A percentile compares a stretch with the other conserved stretches of the same genome.
phyloP scores from a whole-genome alignment of 2,329 filamentous ascomycete genomes.

The Penicillium sp. region DNA sequence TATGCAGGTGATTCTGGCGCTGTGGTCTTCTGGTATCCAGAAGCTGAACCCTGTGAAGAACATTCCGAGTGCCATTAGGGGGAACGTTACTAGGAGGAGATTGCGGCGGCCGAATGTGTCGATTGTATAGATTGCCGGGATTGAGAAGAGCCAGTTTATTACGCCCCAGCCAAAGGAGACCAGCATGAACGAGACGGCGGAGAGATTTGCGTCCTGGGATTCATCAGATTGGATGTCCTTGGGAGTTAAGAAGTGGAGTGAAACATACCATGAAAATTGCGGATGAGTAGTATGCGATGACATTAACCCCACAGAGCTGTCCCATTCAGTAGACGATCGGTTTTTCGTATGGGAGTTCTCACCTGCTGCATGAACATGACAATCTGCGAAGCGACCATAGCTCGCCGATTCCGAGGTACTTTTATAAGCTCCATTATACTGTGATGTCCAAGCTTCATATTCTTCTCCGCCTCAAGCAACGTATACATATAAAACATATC shows the following conservation, averaged over 20 bases:
- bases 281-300: slow-evolving; percentile 62
- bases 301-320: slow-evolving; percentile 52
- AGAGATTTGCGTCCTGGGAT: slow-evolving; percentile 45
- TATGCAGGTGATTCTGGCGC: slow-evolving; percentile 43
- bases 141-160: slow-evolving; percentile 66
- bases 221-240: background rate
- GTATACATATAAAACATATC: slow-evolving; percentile 50
- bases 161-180: slow-evolving; percentile 63
- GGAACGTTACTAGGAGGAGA: slow-evolving; percentile 64
- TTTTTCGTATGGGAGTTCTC: slow-evolving; percentile 2
- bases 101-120: slow-evolving; percentile 68
- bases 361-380: slow-evolving; percentile 70
- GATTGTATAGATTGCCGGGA: slow-evolving; percentile 66
- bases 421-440: slow-evolving; percentile 60
- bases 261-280: slow-evolving; percentile 54
- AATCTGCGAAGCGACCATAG: slow-evolving; percentile 60
- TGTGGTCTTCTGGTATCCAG: slow-evolving; percentile 46
- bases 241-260: background rate
- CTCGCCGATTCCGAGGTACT: slow-evolving; percentile 63
- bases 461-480: slow-evolving; percentile 62
- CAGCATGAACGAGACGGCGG: slow-evolving; percentile 52
- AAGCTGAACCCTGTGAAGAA: slow-evolving; percentile 57
- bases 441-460: slow-evolving; percentile 52
- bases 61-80: slow-evolving; percentile 59
- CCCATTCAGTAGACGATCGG: background rate